A percentile compares a stretch with the other conserved stretches of the same genome.
Conservation (phyloP, 2,329 filamentous ascomycete genomes). For the Zymoseptoria brevis region DNA sequence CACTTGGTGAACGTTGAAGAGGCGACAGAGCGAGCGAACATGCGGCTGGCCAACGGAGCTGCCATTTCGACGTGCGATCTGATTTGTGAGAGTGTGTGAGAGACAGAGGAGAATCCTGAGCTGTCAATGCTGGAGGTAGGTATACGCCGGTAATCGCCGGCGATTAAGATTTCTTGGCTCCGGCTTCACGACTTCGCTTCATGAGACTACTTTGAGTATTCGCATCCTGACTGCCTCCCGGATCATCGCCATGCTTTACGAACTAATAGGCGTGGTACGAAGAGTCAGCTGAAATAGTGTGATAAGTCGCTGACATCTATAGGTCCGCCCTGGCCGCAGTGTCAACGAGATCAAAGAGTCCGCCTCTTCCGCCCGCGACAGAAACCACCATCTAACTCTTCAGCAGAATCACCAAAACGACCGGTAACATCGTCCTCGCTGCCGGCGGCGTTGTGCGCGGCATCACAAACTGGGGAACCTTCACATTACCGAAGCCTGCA, state of each 20-base stretch:
- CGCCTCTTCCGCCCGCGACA: slow-evolving; percentile 28
- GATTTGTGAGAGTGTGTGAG: not conserved
- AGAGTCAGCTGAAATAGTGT: too few species aligned
- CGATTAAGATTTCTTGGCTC: slow-evolving; percentile 2
- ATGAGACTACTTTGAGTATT: not conserved
- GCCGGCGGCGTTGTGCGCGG: slow-evolving; percentile 85
- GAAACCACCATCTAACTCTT: slow-evolving; percentile 6
- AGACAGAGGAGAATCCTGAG: not conserved
- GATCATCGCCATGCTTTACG: slow-evolving; percentile 69
- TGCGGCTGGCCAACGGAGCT: slow-evolving; percentile 12
- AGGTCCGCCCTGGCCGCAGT: slow-evolving; percentile 83
- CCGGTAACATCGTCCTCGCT: slow-evolving; percentile 73
- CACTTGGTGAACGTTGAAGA: slow-evolving; percentile 18
- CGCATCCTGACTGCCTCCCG: not conserved
- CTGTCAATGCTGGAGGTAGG: not conserved
- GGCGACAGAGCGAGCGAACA: slow-evolving; percentile 16
- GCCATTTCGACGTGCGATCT: slow-evolving; percentile 9
- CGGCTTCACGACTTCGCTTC: slow-evolving; percentile 1
- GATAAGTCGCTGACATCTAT: slow-evolving; percentile 8
- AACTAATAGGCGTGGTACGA: slow-evolving; percentile 87
- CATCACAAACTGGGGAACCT: slow-evolving; percentile 91
- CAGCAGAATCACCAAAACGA: slow-evolving; percentile 73
- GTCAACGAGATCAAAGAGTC: slow-evolving; percentile 93
- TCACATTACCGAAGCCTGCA: slow-evolving; percentile 71
- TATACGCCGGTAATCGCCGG: not conserved